A percentile compares a stretch with the other conserved stretches of the same genome.
phyloP scores from a whole-genome alignment of 805 yeast genomes.

The Yamadazyma laniorum region DNA sequence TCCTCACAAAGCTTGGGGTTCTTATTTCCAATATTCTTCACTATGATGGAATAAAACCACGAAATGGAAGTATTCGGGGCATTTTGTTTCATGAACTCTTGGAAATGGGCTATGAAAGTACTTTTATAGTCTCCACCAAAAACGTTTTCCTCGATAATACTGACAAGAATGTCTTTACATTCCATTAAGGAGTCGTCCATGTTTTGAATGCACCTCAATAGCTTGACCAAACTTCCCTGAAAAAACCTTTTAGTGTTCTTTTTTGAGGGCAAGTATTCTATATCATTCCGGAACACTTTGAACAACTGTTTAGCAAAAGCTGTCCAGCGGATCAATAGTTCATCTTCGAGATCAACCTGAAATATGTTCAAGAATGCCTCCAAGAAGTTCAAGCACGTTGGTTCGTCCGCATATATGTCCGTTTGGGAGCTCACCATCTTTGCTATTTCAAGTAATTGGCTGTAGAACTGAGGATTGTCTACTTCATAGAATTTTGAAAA shows the following conservation, averaged over 20 bases:
- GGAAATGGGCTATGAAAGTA: slow-evolving; percentile 28
- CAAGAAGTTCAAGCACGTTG: slow-evolving; percentile 25
- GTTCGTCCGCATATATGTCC: slow-evolving; percentile 36
- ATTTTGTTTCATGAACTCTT: slow-evolving; percentile 24
- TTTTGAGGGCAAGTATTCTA: slow-evolving; percentile 26
- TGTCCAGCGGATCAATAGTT: slow-evolving; percentile 23
- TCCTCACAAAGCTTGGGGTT: slow-evolving; percentile 46
- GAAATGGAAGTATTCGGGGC: slow-evolving; percentile 13
- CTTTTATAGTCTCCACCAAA: slow-evolving; percentile 14
- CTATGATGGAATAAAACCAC: slow-evolving; percentile 26
- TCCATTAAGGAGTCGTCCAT: slow-evolving; percentile 6
- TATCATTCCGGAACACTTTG: slow-evolving; percentile 21
- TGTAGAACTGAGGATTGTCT: slow-evolving; percentile 12
- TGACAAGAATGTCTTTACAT: slow-evolving; percentile 5
- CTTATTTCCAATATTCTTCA: slow-evolving; percentile 26
- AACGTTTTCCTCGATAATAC: slow-evolving; percentile 11
- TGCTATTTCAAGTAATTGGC: slow-evolving; percentile 18
- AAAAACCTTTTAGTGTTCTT: slow-evolving; percentile 28
- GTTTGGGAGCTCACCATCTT: slow-evolving; percentile 20
- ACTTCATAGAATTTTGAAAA: slow-evolving; percentile 11
- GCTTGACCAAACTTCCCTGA: slow-evolving; percentile 17
- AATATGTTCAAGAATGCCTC: slow-evolving; percentile 16
- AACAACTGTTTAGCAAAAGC: slow-evolving; percentile 21
- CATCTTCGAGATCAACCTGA: slow-evolving; percentile 6
- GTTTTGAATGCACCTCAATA: slow-evolving; percentile 13